Evolutionary conservation across 768 basidiomycete species (phyloP).

Genomic region (Boletus huronensis): DNA sequence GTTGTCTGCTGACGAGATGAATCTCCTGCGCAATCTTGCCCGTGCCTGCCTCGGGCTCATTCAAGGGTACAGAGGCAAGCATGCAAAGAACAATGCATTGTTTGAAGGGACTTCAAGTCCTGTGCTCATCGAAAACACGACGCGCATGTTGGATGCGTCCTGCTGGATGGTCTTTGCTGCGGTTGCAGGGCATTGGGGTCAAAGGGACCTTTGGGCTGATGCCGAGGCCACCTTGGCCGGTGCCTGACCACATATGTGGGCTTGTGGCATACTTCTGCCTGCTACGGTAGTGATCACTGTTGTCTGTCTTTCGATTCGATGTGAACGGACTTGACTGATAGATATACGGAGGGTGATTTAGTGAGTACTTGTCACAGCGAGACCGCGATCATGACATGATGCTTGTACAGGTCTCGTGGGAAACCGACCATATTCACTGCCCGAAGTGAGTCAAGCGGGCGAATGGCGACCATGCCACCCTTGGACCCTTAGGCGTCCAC

Average conservation of each 20-base stretch:
- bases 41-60: slow-evolving; percentile 62
- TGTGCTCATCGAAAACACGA: slow-evolving; percentile 17
- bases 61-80: slow-evolving; percentile 27
- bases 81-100: slow-evolving; percentile 13
- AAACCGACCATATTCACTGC: slow-evolving; percentile 12
- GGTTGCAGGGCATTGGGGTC: slow-evolving; percentile 69
- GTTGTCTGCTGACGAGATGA: slow-evolving; percentile 73
- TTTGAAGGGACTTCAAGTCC: slow-evolving; percentile 4
- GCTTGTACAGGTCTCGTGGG: slow-evolving; percentile 19
- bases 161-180: slow-evolving; percentile 75
- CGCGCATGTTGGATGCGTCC: slow-evolving; percentile 40
- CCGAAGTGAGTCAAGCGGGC: background rate
- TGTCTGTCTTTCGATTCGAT: background rate
- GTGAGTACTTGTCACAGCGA: background rate
- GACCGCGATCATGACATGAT: background rate
- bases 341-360: background rate
- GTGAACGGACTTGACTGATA: slow-evolving; percentile 8
- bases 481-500: background rate
- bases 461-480: background rate
- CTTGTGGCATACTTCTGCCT: background rate
- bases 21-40: slow-evolving; percentile 68
- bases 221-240: slow-evolving; percentile 50
- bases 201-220: slow-evolving; percentile 78
- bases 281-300: background rate
- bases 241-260: slow-evolving; percentile 7